Evolutionary conservation across 1,139 yeast species (phyloP).

Genomic region (Yamadazyma diddensiae): DNA sequence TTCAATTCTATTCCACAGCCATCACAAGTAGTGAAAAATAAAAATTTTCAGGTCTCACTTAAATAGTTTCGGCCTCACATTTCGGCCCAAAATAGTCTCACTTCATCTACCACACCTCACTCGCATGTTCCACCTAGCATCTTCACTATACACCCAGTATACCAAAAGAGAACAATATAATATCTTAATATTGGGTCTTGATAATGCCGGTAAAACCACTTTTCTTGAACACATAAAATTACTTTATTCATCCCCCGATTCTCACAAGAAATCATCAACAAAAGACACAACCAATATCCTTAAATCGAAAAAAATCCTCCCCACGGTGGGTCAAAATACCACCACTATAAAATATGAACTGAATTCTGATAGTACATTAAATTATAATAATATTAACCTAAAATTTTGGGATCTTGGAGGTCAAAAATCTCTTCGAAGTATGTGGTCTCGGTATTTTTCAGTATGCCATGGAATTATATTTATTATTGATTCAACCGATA

Average conservation of each 20-base stretch:
- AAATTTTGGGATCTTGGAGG: conserved; percentile 98
- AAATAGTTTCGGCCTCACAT: too few relatives aligned
- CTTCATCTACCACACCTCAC: too few relatives aligned
- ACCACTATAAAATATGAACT: conserved; percentile 42
- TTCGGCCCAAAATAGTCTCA: too few relatives aligned
- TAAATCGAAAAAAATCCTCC: conserved; percentile 41
- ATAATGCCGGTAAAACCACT: conserved; percentile 91
- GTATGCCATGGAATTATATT: conserved; percentile 91
- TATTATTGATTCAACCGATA: conserved; percentile 88
- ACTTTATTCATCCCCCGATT: conserved; percentile 30
- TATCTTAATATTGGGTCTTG: conserved; percentile 81
- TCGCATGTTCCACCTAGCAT: conserved; percentile 46
- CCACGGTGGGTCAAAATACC: conserved; percentile 64
- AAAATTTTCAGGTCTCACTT: neutral
- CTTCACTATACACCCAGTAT: conserved; percentile 46
- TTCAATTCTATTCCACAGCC: neutral
- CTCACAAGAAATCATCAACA: conserved; percentile 9
- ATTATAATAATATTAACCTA: conserved; percentile 52
- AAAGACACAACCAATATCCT: conserved; percentile 20
- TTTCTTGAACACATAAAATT: conserved; percentile 45
- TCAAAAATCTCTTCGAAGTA: conserved; percentile 70
- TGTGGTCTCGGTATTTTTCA: conserved; percentile 85
- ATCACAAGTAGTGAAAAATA: neutral
- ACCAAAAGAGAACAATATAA: conserved; percentile 49
- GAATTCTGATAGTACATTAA: conserved; percentile 21